Percentiles rank a stretch among this genome's conserved stretches.
Evolutionary conservation across 352 stramenopile species (phyloP).

Genomic region (Halophytophthora polymorphica): DNA sequence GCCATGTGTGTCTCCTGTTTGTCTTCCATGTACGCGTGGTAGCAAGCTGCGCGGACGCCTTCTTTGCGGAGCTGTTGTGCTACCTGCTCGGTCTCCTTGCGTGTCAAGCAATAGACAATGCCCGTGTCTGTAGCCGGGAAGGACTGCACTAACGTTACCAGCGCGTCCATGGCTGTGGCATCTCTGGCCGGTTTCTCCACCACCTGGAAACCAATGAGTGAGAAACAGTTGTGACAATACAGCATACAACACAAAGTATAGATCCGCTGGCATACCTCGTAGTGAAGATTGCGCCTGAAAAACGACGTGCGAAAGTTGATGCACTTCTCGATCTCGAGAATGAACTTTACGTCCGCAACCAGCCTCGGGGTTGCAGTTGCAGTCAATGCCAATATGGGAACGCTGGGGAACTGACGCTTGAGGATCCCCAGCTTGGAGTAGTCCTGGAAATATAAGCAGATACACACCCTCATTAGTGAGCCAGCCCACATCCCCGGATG

Average conservation of each 20-base stretch:
- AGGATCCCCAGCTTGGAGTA: slow-evolving; percentile 92
- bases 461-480: neutral
- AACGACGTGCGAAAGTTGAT: slow-evolving; percentile 90
- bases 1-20: slow-evolving; percentile 62
- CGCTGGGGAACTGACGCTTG: slow-evolving; percentile 84
- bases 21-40: slow-evolving; percentile 83
- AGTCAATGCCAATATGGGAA: slow-evolving; percentile 91
- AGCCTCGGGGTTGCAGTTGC: slow-evolving; percentile 80
- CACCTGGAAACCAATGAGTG: slow-evolving; percentile 27
- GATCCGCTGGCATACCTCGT: slow-evolving; percentile 53
- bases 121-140: slow-evolving; percentile 57
- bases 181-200: slow-evolving; percentile 49
- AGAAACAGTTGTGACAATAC: too few relatives aligned
- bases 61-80: slow-evolving; percentile 62
- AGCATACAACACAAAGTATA: slow-evolving; percentile 2
- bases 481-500: too few relatives aligned
- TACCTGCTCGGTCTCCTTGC: slow-evolving; percentile 91
- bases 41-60: slow-evolving; percentile 80
- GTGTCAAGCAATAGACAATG: slow-evolving; percentile 92
- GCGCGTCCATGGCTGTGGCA: slow-evolving; percentile 41
- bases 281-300: slow-evolving; percentile 89
- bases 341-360: slow-evolving; percentile 68
- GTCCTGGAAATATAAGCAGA: slow-evolving; percentile 39
- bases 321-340: slow-evolving; percentile 69
- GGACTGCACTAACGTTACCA: slow-evolving; percentile 78